Evolutionary conservation across 2,329 filamentous ascomycete genomes (phyloP), one percentile per base, ranked within the genome.

Genomic region (Cladophialophora immunda): DNA sequence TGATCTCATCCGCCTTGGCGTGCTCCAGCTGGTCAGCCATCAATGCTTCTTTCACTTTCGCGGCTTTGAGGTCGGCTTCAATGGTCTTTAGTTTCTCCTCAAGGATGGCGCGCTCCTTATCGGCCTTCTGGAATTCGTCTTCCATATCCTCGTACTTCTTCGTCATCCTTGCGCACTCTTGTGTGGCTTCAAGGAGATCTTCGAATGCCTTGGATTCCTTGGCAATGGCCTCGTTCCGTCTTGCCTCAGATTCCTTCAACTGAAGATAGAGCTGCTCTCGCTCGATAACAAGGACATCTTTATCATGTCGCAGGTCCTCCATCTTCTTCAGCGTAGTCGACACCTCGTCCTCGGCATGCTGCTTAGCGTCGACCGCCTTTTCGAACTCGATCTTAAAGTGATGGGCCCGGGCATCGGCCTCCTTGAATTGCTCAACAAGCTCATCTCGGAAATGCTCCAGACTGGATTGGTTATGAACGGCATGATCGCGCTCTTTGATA

Each of bases 191-290:
- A 13, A 50, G 45, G 19, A 50, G 45, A 8, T 50, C 45, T 50
- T 50, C 45, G 25, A 50, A 50, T 50, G 45, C 45, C 45, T 50
- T 50, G 19, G 45, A 50, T 22, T 50, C 45, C 45, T 50, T 50
- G 19, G 45, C 45, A 50, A 50, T 50, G 2, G 45, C 45, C 11
- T 50, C 45, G 22, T 50, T 50, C n/a, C 45, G 45, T 50, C 45
- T 7, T 11, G 45, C 45, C 45, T 50, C 45, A 4, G 45, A 50
- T 13, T 22, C 45, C 45, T 50, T 50, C 45, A 50, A 8, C 22
- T 50, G 45, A 50, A 50, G 7, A 19, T 50, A 50, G 45, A 50
- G 45, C 45, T 50, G 45, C 9, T 50, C 45, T 25, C 45, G 45
- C 45, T 50, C 45, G 9, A 50, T 22, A 7, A 50, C 45, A 11